These are phyloP conservation scores for Xanthoparmelia taractica DNA, from an alignment of 495 filamentous ascomycete genomes.

Conservation along the genomic window DNA sequence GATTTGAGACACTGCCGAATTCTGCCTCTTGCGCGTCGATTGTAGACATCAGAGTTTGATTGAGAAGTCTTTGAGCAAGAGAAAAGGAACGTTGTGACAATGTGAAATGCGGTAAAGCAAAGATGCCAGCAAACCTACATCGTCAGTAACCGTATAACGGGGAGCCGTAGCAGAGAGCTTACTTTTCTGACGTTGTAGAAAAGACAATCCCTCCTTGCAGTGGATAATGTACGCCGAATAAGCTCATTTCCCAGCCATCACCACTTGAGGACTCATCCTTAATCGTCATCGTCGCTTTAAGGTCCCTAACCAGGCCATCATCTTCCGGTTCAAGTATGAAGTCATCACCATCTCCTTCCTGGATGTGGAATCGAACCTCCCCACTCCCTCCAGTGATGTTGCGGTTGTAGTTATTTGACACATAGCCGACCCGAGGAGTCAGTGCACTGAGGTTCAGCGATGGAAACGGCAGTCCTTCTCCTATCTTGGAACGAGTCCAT, in stretches of 20 bases:
- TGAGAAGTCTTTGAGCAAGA: conserved; percentile 57
- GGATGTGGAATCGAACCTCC: conserved; percentile 40
- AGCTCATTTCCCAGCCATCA: conserved; percentile 62
- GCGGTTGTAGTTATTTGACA: conserved; percentile 52
- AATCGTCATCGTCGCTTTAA: conserved; percentile 58
- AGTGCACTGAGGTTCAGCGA: conserved; percentile 48
- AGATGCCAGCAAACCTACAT: conserved; percentile 64
- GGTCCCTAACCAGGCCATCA: conserved; percentile 45
- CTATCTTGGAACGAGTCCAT: conserved; percentile 53
- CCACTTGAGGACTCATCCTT: conserved; percentile 60
- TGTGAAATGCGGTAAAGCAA: conserved; percentile 76
- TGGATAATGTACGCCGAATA: conserved; percentile 80
- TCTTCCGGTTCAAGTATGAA: conserved; percentile 17
- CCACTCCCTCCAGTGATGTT: conserved; percentile 58
- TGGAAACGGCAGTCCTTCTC: conserved; percentile 13
- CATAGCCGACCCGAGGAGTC: conserved; percentile 41
- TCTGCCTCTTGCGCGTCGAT: conserved; percentile 52
- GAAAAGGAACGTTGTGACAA: conserved; percentile 58
- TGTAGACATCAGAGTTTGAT: conserved; percentile 58
- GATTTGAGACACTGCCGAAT: conserved; percentile 46
- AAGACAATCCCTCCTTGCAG: conserved; percentile 66
- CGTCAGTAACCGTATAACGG: neutral
- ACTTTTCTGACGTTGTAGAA: conserved; percentile 80
- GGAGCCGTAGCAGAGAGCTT: neutral
- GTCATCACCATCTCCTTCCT: conserved; percentile 36